Evolutionary conservation across 2,329 filamentous ascomycete genomes (phyloP).

Genomic region (Exophiala xenobiotica): DNA sequence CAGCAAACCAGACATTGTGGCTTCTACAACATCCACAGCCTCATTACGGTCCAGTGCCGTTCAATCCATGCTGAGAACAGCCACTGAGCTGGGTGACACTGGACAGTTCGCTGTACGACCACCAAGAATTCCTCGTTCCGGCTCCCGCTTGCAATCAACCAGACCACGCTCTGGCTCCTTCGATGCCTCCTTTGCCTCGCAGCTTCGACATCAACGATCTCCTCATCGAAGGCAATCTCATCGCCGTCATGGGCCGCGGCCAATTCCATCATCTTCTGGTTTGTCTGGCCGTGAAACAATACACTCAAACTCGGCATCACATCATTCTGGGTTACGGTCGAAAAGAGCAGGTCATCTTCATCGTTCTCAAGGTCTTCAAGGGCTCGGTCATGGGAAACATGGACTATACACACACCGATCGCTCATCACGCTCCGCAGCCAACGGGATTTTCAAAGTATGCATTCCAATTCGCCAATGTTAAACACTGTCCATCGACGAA

Average conservation of each 20-base stretch:
- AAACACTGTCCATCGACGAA: conserved; percentile 5
- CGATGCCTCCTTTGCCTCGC: conserved; percentile 22
- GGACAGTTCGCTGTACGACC: conserved; percentile 59
- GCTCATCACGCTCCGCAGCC: conserved; percentile 27
- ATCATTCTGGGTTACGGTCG: conserved; percentile 18
- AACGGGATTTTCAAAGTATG: conserved; percentile 22
- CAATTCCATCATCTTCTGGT: conserved; percentile 21
- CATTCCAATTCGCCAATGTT: conserved; percentile 25
- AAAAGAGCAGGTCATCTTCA: conserved; percentile 21
- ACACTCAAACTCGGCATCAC: conserved; percentile 17
- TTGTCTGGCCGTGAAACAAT: conserved; percentile 26
- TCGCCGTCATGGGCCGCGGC: conserved; percentile 20
- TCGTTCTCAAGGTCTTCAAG: conserved; percentile 7
- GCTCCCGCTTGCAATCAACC: conserved; percentile 27
- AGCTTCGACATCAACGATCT: conserved; percentile 16
- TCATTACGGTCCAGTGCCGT: conserved; percentile 49
- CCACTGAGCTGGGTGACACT: conserved; percentile 65
- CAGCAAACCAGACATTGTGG: conserved; percentile 9
- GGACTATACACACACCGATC: conserved; percentile 28
- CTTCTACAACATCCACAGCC: conserved; percentile 3
- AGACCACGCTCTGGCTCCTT: conserved; percentile 25
- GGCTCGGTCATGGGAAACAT: conserved; percentile 5
- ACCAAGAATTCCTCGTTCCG: conserved; percentile 37
- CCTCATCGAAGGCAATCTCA: conserved; percentile 11
- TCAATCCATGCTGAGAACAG: conserved; percentile 66